Evolutionary conservation across 352 stramenopile species (phyloP).

Genomic region (Blastocystis sp.): DNA sequence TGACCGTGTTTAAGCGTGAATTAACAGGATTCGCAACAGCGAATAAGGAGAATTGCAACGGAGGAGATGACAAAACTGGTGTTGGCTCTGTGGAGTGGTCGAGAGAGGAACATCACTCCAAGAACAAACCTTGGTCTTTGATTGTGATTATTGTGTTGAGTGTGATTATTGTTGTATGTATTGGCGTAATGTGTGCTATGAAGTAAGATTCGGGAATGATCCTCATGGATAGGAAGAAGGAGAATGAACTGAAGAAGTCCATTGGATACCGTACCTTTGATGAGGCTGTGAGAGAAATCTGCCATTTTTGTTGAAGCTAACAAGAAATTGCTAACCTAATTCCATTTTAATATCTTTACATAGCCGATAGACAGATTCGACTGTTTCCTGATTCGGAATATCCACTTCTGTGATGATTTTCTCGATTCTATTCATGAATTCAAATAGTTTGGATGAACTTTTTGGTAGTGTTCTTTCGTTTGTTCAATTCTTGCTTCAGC

Average conservation of each 20-base stretch:
- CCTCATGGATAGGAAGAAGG: not conserved
- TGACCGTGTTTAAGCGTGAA: constrained; percentile 21
- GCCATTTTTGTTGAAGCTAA: not conserved
- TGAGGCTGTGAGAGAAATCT: not conserved
- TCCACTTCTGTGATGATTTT: not conserved
- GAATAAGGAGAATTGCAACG: constrained; percentile 12
- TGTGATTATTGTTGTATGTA: constrained; percentile 10
- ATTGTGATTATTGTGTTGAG: constrained; percentile 1
- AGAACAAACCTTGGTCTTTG: not conserved
- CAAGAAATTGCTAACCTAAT: not conserved
- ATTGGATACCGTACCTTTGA: not conserved
- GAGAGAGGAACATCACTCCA: not conserved
- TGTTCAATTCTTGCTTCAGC: not conserved
- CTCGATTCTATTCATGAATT: not conserved
- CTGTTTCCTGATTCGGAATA: not conserved
- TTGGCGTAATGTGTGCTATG: not conserved
- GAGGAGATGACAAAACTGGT: not conserved
- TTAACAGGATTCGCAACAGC: constrained; percentile 4
- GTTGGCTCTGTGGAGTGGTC: constrained; percentile 23
- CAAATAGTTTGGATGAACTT: not conserved
- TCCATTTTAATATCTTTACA: not conserved
- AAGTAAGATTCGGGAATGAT: not conserved
- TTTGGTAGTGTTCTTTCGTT: not conserved
- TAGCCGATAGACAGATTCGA: not conserved
- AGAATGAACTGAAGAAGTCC: not conserved